Base-by-base conservation (phyloP, 257 asterid genomes). In the Solanum habrochaites region DNA sequence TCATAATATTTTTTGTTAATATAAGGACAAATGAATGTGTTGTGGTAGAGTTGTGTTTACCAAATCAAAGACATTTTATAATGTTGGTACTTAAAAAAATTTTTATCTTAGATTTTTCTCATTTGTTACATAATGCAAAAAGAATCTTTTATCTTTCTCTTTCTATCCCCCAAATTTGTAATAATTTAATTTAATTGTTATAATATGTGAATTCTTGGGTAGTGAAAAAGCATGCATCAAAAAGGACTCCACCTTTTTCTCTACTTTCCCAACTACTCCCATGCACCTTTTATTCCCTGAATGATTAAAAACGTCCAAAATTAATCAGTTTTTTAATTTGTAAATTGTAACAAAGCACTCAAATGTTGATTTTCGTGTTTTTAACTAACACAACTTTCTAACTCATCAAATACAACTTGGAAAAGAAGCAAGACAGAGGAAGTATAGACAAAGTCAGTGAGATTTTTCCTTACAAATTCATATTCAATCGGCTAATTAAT, bases 231-330 rank as follows among this genome's bases (percentile, higher is more conserved):
- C 80, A 62, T 40, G 42, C 18, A 40, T 37, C 81, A 84, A 84
- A 84, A 84, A 70, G 86, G 86, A 27, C 66, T 21, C 29, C 23
- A 66, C 81, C 86, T 84, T 84, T 84, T 84, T 67, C 81, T 84
- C 37, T 73, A 84, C 75, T 70, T 84, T 84, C 42, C 29, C 86
- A 84, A 84, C 80, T 66, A 45, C 86, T 84, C 81, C 66, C 86
- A 84, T 67, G 86, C 66, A 42, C 86, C 42, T 56, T 18, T 39
- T 84, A 84, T 84, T 84, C 81, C 45, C 11, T 40, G 45, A 84
- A 84, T 84, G 66, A 84, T 66, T 84, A 84, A 27, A 84, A 66
- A 13, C 80, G 11, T 84, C 86, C 80, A 84, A 84, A 32, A 84
- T n/a, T 66, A 66, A 84, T 84, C 3, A 66, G 11, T 6, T 15